phyloP scores from a whole-genome alignment of 805 yeast genomes.

The Ogataea haglerorum region DNA sequence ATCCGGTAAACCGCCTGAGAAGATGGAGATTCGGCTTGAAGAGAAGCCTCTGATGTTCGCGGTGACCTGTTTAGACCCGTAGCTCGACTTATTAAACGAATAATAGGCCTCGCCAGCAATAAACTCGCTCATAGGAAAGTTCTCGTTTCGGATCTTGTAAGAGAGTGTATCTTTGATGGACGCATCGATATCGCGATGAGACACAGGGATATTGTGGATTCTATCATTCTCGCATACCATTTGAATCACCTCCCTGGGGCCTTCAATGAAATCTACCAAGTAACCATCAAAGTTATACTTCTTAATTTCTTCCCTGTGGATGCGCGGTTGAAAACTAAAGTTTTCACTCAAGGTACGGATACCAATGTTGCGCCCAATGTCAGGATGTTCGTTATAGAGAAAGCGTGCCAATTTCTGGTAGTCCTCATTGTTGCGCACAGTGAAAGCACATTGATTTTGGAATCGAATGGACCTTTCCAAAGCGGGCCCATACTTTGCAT shows the following conservation, averaged over 20 bases:
- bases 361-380: conserved; percentile 43
- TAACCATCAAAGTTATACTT: conserved; percentile 76
- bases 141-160: conserved; percentile 37
- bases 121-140: conserved; percentile 50
- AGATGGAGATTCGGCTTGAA: conserved; percentile 29
- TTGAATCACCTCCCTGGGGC: conserved; percentile 66
- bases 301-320: conserved; percentile 28
- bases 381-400: conserved; percentile 36
- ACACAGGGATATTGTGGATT: conserved; percentile 60
- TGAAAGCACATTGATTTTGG: conserved; percentile 57
- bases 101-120: conserved; percentile 56
- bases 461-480: conserved; percentile 56
- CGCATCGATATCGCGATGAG: conserved; percentile 43
- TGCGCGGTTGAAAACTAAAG: conserved; percentile 10
- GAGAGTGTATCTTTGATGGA: conserved; percentile 36
- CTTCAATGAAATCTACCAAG: conserved; percentile 64
- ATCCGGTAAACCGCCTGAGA: conserved; percentile 30
- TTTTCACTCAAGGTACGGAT: conserved; percentile 44
- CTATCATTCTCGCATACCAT: conserved; percentile 62
- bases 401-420: conserved; percentile 43
- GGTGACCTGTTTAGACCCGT: conserved; percentile 57
- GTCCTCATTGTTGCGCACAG: conserved; percentile 52
- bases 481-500: conserved; percentile 47
- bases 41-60: conserved; percentile 36
- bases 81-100: conserved; percentile 52